Evolutionary conservation across 2,329 filamentous ascomycete genomes (phyloP), one percentile per base, ranked within the genome.

Genomic region (Cytospora piceicola): DNA sequence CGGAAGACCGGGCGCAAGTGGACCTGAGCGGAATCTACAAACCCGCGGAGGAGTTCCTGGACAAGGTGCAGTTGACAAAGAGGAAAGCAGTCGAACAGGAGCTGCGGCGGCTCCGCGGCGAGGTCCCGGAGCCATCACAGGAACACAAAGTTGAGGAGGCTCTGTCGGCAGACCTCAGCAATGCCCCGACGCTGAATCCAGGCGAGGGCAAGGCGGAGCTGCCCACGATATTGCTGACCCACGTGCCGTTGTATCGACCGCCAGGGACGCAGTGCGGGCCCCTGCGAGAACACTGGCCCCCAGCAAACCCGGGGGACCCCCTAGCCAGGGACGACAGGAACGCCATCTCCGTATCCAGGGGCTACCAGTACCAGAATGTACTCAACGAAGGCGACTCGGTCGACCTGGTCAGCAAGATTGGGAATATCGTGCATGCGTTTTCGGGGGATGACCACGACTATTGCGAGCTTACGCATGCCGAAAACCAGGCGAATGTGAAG

Each of bases 371-470:
- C 74, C 94, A 98, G 76, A 99, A 97, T 72, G 94, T 97, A 3
- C 85, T 99, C 30, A 90, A 85, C 59, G 87, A 90, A 58, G 83
- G 86, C 2, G 88, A 97, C 70, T 95, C 94, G 0, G 83, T 88
- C 55, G 88, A 89, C 60, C 81, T 99, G 46, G 81, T 97, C 52
- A 84, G 89, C 67, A 91, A 89, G 69, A 83, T 97, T 39, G 93
- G 93, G 39, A 92, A 95, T 68, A 87, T 98, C 15, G 83, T 87
- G 3, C 90, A 95, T 70, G 90, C 94, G 53, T 99, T 98, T 74
- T 97, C 93, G 0, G 95, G 95, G 14, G 95, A 99, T 72, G 95
- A 99, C 74, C 95, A 99, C 79, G 95, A 99, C 79, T 97, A 98
- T 79, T 99, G 95, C 78, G 94, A 97, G 73, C 80, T 98, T 8